Evolutionary conservation across 805 yeast species (phyloP).

Genomic region (Soucietia sequanensis): DNA sequence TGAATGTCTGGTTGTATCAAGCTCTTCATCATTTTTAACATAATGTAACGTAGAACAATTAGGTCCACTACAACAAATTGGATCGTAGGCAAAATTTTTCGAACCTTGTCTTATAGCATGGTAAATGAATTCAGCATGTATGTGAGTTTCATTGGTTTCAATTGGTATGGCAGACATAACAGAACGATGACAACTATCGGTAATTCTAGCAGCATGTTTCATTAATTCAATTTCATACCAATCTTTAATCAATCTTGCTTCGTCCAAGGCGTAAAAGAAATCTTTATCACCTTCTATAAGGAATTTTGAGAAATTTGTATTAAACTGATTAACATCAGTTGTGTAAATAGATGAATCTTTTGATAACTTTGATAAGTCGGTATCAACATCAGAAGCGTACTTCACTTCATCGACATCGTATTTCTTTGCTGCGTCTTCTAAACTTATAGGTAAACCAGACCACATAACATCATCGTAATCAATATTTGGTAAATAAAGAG

Average conservation of each 20-base stretch:
- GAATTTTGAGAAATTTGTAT: constrained; percentile 28
- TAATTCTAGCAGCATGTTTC: constrained; percentile 78
- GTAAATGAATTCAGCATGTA: constrained; percentile 93
- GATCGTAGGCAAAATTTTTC: constrained; percentile 85
- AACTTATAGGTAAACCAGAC: constrained; percentile 82
- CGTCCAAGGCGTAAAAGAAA: constrained; percentile 75
- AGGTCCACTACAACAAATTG: constrained; percentile 93
- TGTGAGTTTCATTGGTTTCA: constrained; percentile 83
- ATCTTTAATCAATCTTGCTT: constrained; percentile 82
- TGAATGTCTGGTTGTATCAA: constrained; percentile 53
- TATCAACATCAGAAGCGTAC: constrained; percentile 52
- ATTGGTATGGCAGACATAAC: constrained; percentile 92
- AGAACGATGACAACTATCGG: constrained; percentile 85
- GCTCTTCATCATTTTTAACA: constrained; percentile 65
- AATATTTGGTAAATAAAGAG: constrained; percentile 76
- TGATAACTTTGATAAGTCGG: constrained; percentile 26
- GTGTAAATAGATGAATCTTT: constrained; percentile 40
- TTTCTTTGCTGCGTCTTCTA: constrained; percentile 59
- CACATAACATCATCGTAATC: constrained; percentile 93
- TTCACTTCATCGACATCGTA: constrained; percentile 84
- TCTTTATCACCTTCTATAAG: constrained; percentile 46
- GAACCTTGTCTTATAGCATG: constrained; percentile 95
- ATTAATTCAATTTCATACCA: constrained; percentile 72
- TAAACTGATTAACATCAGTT: constrained; percentile 53
- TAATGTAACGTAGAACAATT: constrained; percentile 90